Conservation (phyloP, 2,329 filamentous ascomycete species). For the Aspergillus hortae region DNA sequence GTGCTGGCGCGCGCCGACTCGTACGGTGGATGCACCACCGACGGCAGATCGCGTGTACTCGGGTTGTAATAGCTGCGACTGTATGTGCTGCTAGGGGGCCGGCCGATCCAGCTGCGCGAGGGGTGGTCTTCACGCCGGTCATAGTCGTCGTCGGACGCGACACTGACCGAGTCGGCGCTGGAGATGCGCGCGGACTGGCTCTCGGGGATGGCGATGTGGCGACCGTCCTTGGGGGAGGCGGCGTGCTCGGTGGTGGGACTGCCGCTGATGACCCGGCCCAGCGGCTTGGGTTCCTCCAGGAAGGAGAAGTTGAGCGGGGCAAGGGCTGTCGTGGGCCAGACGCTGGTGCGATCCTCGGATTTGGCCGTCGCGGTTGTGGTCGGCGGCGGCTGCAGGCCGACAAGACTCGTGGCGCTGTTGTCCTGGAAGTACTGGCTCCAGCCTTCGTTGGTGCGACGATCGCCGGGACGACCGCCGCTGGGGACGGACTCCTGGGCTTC, state of each 20-base stretch:
- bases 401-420: conserved; percentile 26
- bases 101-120: conserved; percentile 29
- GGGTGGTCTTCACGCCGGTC: conserved; percentile 20
- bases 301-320: conserved; percentile 34
- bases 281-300: conserved; percentile 36
- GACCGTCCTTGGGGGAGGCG: conserved; percentile 22
- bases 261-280: conserved; percentile 38
- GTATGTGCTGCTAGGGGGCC: conserved; percentile 41
- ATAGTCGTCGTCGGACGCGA: conserved; percentile 33
- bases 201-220: conserved; percentile 34
- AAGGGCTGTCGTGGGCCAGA: conserved; percentile 39
- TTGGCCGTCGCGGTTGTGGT: conserved; percentile 22
- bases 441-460: conserved; percentile 45
- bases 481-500: conserved; percentile 14
- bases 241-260: conserved; percentile 42
- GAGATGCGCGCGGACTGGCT: conserved; percentile 43
- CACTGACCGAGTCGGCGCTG: conserved; percentile 39
- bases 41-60: conserved; percentile 19
- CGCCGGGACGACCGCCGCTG: conserved; percentile 22
- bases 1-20: conserved; percentile 14
- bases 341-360: conserved; percentile 37
- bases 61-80: conserved; percentile 37
- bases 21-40: conserved; percentile 10
- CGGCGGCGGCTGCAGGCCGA: conserved; percentile 17
- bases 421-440: conserved; percentile 49